These are phyloP conservation scores for Babesia ovis DNA, from an alignment of 169 alveolate species.

Conservation along the genomic window DNA sequence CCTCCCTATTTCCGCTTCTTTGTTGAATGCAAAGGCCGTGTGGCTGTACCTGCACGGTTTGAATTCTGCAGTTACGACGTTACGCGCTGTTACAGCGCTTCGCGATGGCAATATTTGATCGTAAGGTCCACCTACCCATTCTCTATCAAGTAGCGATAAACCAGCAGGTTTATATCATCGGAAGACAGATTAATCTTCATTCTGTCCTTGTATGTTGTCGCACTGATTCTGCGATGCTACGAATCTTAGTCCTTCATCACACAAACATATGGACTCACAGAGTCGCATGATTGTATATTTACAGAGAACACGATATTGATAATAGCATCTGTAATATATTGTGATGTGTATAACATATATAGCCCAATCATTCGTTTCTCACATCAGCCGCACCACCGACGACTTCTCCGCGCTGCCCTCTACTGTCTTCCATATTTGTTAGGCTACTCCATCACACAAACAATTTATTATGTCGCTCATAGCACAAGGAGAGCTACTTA, in stretches of 20 bases:
- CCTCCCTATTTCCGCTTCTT: constrained; percentile 80
- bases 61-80: not conserved
- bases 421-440: too few relatives aligned
- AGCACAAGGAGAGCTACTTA: too few relatives aligned
- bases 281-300: not conserved
- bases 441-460: too few relatives aligned
- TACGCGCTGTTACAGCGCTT: not conserved
- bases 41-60: constrained; percentile 66
- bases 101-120: not conserved
- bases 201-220: constrained; percentile 3
- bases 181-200: constrained; percentile 86
- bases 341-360: not conserved
- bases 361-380: not conserved
- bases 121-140: constrained; percentile 73
- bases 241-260: not conserved
- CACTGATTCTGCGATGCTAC: constrained; percentile 5
- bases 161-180: constrained; percentile 85
- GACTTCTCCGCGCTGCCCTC: not conserved
- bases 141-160: constrained; percentile 85
- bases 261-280: not conserved
- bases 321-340: not conserved
- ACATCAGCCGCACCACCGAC: not conserved
- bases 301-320: not conserved
- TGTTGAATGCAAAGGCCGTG: constrained; percentile 82
- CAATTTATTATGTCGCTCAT: too few relatives aligned